Evolutionary conservation across 2,329 filamentous ascomycete species (phyloP), one percentile per base, ranked within the genome.

Genomic region (Didymellaceae sp.): DNA sequence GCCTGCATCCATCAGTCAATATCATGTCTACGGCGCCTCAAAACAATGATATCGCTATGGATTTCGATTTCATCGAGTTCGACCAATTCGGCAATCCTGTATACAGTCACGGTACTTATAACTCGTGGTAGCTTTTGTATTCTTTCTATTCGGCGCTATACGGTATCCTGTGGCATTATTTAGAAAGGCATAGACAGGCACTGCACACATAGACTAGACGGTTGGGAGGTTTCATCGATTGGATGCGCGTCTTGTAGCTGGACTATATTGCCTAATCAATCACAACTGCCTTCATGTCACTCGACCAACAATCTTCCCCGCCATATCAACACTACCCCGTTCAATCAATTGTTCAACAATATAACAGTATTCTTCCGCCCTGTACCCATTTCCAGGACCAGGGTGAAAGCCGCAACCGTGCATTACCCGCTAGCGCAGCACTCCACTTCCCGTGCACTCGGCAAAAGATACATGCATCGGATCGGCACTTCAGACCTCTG

Each of bases 401-500:
- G 20, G 10, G 24, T 17, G 22, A 40, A 18, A 51, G 41, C 47
- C 42, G 37, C 37, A 46, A 16, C 42, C 32, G 48, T 46, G 38
- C 38, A 32, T 46, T 52, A 52, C 38, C 48, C 42, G 42, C 38
- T 46, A 52, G 48, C 42, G 42, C 26, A 20, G 20, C n/a, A n/a
- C n/a, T n/a, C n/a, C n/a, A n/a, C n/a, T n/a, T n/a, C n/a, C n/a
- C n/a, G n/a, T n/a, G n/a, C n/a, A n/a, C n/a, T n/a, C n/a, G 21
- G 39, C 9, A 31, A 46, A 35, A 34, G 28, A 24, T 11, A 18
- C 18, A 40, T 28, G 34, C 47, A 45, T 37, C 48, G 30, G 48
- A 45, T 41, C 48, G 37, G 35, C 48, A 37, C 30, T 45, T 22
- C 14, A 16, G 14, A 14, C 16, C 26, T 38, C 43, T 21, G 26